Base-by-base conservation (phyloP, 192 early-diverging fungal species). In the Mortierella hygrophila region DNA sequence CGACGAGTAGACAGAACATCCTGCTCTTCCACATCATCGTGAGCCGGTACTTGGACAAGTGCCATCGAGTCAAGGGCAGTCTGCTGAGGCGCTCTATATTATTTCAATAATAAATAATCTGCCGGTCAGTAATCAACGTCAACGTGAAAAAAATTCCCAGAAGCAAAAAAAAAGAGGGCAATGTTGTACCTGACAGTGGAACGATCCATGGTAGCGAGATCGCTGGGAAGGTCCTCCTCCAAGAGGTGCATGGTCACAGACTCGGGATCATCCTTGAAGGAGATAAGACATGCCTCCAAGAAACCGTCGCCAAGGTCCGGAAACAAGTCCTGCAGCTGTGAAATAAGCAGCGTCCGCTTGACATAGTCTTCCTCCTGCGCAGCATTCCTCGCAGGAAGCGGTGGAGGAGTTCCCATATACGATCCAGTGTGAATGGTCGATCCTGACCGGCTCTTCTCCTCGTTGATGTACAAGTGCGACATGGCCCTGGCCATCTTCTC, bases 271-370 rank as follows among this genome's bases (percentile, higher is more conserved):
- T 93, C 90, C 20, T 90, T 82, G 38, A 96, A 93, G 7, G 91
- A 88, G 9, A 90, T 87, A n/a, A 98, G 89, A 78, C 97, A 97
- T 4, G 95, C 94, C 76, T 97, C 95, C 70, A 99, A 93, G 88
- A 97, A 99, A 13, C 97, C 97, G 21, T 94, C 95, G 20, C 97
- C 97, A 15, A 98, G 89, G 68, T 97, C 95, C 0, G 97, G 96
- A 76, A 99, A 96, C 46, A 99, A 74, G 63, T 99, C 97, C 57
- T 94, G 93, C 4, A 99, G 88, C 81, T 97, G 95, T 5, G 94
- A 94, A 68, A 98, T 95, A 10, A 93, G 89, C 1, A 88, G 87
- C 0, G 92, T 93, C 21, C 91, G 89, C 55, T 90, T 89, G 49
- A 94, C 80, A 88, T 90, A 90, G 21, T 90, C 90, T 23, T 93